Evolutionary conservation across 2,329 filamentous ascomycete species (phyloP).

Genomic region (Fusarium verticillioides): DNA sequence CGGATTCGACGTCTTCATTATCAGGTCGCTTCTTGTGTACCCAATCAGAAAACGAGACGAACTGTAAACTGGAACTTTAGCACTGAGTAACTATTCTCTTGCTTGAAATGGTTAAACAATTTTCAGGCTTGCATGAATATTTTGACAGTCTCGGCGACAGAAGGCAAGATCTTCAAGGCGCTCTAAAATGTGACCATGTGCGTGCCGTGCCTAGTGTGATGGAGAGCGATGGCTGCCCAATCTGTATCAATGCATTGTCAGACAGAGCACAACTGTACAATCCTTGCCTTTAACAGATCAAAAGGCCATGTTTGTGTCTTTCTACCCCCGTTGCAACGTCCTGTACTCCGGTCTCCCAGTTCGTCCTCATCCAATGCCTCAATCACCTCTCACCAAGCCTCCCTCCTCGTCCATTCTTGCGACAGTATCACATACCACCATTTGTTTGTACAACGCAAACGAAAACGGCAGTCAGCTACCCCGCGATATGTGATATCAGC

Average conservation of each 20-base stretch:
- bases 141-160: too few species aligned
- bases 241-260: too few species aligned
- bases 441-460: too few species aligned
- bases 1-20: accelerated
- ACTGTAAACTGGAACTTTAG: too few species aligned
- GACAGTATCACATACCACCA: neutral
- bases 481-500: neutral
- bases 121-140: neutral
- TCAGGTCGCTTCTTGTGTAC: too few species aligned
- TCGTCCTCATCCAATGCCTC: too few species aligned
- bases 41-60: too few species aligned
- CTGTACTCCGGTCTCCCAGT: accelerated
- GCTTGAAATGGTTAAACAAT: accelerated
- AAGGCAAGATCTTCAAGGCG: neutral
- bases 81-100: neutral
- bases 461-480: neutral
- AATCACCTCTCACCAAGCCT: accelerated
- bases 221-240: accelerated
- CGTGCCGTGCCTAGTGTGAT: neutral
- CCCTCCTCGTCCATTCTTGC: neutral
- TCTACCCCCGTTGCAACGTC: accelerated
- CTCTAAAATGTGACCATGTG: neutral
- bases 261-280: accelerated
- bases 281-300: too few species aligned
- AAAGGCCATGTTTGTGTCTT: accelerated